These are phyloP conservation scores for Boletus pseudopeckii DNA, from an alignment of 768 basidiomycete species.

Conservation along the genomic window DNA sequence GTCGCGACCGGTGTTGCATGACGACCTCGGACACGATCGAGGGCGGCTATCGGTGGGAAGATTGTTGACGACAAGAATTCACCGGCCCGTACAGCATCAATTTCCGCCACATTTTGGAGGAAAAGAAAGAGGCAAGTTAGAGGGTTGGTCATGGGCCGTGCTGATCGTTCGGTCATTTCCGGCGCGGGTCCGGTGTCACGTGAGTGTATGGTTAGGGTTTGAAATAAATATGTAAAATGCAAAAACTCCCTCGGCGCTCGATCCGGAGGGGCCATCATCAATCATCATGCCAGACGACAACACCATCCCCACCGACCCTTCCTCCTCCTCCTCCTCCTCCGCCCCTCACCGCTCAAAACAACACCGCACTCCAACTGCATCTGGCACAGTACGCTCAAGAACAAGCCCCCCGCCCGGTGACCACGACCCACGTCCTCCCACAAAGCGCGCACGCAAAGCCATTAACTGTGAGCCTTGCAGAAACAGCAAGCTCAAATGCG, in stretches of 20 bases:
- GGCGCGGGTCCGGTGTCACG: constrained; percentile 19
- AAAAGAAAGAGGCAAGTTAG: neutral
- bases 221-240: constrained; percentile 21
- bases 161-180: neutral
- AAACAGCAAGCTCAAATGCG: constrained; percentile 86
- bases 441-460: constrained; percentile 81
- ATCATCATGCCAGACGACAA: constrained; percentile 33
- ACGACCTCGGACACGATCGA: constrained; percentile 22
- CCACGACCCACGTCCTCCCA: constrained; percentile 61
- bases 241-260: constrained; percentile 17
- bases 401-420: constrained; percentile 48
- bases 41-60: constrained; percentile 17
- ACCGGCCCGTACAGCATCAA: constrained; percentile 2
- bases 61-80: neutral
- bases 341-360: constrained; percentile 18
- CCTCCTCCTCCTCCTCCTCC: constrained; percentile 14
- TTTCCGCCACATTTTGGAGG: constrained; percentile 9
- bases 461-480: constrained; percentile 89
- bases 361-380: constrained; percentile 18
- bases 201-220: constrained; percentile 25
- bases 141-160: constrained; percentile 12
- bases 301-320: constrained; percentile 12
- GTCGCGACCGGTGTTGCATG: constrained; percentile 9
- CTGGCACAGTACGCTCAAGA: constrained; percentile 45
- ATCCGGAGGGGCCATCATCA: constrained; percentile 21